phyloP scores from a whole-genome alignment of 306 rosid species.

The Citrullus mucosospermus region DNA sequence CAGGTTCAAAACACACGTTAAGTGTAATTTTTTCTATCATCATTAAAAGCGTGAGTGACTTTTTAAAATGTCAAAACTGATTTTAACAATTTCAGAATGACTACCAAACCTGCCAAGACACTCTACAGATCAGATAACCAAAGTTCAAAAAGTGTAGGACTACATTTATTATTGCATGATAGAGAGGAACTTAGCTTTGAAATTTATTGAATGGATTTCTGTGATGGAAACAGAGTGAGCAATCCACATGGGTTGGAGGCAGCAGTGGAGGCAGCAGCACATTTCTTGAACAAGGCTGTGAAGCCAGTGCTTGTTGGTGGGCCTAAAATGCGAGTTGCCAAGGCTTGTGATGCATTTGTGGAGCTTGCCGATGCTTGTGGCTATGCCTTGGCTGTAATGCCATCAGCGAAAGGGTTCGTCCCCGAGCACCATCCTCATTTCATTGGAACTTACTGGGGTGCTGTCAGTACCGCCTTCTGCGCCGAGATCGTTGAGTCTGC shows the following conservation, averaged over 20 bases:
- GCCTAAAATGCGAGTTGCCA: conserved; percentile 50
- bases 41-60: too few relatives aligned
- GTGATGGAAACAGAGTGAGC: conserved; percentile 23
- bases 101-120: too few relatives aligned
- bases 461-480: conserved; percentile 48
- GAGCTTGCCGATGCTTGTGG: conserved; percentile 46
- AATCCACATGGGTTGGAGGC: conserved; percentile 41
- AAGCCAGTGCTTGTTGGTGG: conserved; percentile 61
- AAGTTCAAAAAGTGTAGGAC: too few relatives aligned
- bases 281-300: conserved; percentile 51
- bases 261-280: conserved; percentile 52
- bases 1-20: too few relatives aligned
- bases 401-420: conserved; percentile 47
- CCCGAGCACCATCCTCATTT: conserved; percentile 45
- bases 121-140: too few relatives aligned
- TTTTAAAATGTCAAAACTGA: too few relatives aligned
- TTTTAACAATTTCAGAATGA: too few relatives aligned
- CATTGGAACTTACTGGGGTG: conserved; percentile 67
- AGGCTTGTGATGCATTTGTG: conserved; percentile 29
- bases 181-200: neutral
- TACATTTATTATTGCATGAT: neutral
- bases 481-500: conserved; percentile 57
- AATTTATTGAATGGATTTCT: neutral
- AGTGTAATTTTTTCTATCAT: too few relatives aligned
- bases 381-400: conserved; percentile 41